Evolutionary conservation across 345 rosid species (phyloP), one percentile per base, ranked within the genome.

Genomic region (Lepidium sativum): DNA sequence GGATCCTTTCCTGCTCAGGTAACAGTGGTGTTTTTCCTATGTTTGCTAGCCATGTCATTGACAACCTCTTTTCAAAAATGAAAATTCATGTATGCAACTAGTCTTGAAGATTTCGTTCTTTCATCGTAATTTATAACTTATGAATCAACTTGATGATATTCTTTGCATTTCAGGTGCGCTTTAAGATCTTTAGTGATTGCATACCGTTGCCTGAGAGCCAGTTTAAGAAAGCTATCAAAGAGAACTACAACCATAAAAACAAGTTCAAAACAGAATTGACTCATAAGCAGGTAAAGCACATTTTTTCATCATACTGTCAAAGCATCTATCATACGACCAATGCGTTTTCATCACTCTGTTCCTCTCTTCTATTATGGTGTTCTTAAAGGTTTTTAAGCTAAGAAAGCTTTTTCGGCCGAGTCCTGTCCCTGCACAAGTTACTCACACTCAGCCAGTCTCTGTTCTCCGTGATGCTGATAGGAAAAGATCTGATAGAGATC

Each of bases 1-100:
- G 97, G 99, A 60, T 75, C 89, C 41, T 95, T 91, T 61, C 97
- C 96, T n/a, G 84, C 72, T 72, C 99, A 95, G 96, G 96, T 95
- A 37, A 45, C 44, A 11, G 69, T 62, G n/a, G 39, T 69, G 10
- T 55, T 45, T 38, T 18, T 16, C n/a, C 23, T 21, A 50, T 50
- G 59, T 45, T 43, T 43, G 21, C n/a, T 63, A 60, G 47, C 60
- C 54, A 13, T 6, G 54, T 43, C 69, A 8, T 13, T 63, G 39
- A 35, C 1, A n/a, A 63, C 48, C 6, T 45, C 13, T 49, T 23
- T 5, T 2, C n/a, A 13, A 53, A n/a, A 38, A 16, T 32, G 44
- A 31, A 25, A 44, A 55, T 54, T 60, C 35, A 16, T 60, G 15
- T 27, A 23, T 13, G 54, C 14, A 27, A 17, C 56, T 44, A 14